Base-by-base conservation (phyloP, 1,139 yeast species). In the Suhomyces atakaporum region DNA sequence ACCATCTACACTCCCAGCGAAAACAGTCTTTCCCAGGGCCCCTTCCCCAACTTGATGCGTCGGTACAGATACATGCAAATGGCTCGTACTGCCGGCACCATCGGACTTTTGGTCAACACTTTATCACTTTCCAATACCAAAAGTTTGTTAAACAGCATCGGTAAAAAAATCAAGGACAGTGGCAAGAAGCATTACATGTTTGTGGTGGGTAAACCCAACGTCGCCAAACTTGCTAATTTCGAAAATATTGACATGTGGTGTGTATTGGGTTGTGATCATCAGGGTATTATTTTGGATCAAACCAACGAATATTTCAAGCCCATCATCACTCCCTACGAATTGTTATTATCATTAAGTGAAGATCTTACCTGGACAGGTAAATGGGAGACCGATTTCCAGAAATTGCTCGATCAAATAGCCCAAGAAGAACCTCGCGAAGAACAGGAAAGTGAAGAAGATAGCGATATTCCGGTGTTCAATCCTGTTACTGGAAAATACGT, bases 181-280 rank as follows among this genome's bases (percentile, higher is more conserved):
- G 96, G 89, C 2, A 92, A 92, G 61, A 94, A 94, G 55, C 92
- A 86, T 48, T 92, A 92, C 55, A 75, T 88, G 51, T 89, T 92
- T 64, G 97, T 90, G 5, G 97, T 92, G 6, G 99, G 99, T 11
- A 94, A 94, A 57, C 97, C 97, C n/a, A 92, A 92, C 54, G 97
- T 92, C 4, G 96, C 98, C 26, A 92, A 92, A 53, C 69, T 92
- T 37, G 98, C 98, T 9, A 92, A 92, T 59, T 92, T 94, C 56
- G 97, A 90, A 46, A 81, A 81, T 14, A 77, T 92, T 12, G 98
- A 92, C 50, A 73, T 86, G 18, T 92, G 98, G 97, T 90, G 95
- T 53, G 78, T 92, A 12, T 63, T 92, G 15, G 98, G 98, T 0
- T 94, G 99, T 60, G 90, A 95, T 11, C 89, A 89, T 50, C 92